Percentiles rank a stretch among this genome's conserved stretches.
Conservation (phyloP, 768 basidiomycete genomes). For the Rhodotorula graminis region DNA sequence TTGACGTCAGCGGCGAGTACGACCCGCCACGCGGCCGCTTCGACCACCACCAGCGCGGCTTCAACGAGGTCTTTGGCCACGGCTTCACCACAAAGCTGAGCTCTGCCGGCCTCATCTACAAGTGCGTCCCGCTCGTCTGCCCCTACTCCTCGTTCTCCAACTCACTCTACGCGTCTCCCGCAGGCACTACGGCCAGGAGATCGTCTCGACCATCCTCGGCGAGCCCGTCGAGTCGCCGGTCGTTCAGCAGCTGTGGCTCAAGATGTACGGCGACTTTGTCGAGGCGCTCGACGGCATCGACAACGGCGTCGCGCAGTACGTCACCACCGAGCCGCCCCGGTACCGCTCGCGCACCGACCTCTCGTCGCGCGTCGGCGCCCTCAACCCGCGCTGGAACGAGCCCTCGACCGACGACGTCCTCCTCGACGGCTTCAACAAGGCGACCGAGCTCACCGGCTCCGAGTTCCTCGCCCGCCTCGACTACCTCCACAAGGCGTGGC, state of each 20-base stretch:
- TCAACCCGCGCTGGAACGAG: constrained; percentile 94
- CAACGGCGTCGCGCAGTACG: constrained; percentile 83
- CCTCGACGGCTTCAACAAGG: constrained; percentile 76
- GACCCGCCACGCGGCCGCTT: constrained; percentile 71
- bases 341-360: constrained; percentile 80
- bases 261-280: constrained; percentile 89
- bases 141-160: too few relatives aligned
- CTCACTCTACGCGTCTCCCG: too few relatives aligned
- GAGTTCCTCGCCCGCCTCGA: constrained; percentile 76
- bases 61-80: constrained; percentile 79
- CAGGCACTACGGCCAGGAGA: constrained; percentile 54
- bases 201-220: constrained; percentile 63
- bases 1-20: constrained; percentile 88
- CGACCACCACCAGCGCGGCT: constrained; percentile 95
- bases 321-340: constrained; percentile 13
- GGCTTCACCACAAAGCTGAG: constrained; percentile 84
- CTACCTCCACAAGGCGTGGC: constrained; percentile 83
- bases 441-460: constrained; percentile 72
- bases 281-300: constrained; percentile 75
- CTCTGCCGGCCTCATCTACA: constrained; percentile 90
- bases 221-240: constrained; percentile 51
- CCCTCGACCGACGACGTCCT: constrained; percentile 59
- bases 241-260: constrained; percentile 73
- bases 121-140: constrained; percentile 54
- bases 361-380: constrained; percentile 69